Percentiles rank a stretch among this genome's conserved stretches.
phyloP scores from a whole-genome alignment of 208 protist genomes.

The Leishmania mexicana region DNA sequence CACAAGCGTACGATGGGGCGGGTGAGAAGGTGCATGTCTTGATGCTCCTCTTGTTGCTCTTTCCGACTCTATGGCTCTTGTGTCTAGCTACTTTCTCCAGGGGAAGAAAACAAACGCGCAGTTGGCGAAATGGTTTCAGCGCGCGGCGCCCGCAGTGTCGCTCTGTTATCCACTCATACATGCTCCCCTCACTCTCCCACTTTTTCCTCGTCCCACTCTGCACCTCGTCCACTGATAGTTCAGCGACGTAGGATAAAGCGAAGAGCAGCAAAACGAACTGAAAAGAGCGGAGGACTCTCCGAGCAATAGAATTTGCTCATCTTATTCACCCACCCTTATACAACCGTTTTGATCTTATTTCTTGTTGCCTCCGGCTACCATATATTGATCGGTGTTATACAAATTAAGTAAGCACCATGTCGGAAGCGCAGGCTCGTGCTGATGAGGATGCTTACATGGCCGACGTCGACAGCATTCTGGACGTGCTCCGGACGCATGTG shows the following conservation, averaged over 20 bases:
- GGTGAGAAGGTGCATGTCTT: background rate
- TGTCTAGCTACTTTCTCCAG: background rate
- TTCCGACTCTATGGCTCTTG: background rate
- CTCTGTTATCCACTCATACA: background rate
- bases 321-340: background rate
- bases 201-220: background rate
- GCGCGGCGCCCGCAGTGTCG: background rate
- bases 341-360: background rate
- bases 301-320: background rate
- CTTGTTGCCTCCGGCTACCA: background rate
- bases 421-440: constrained; percentile 13
- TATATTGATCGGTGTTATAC: background rate
- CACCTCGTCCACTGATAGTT: background rate
- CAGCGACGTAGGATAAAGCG: background rate
- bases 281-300: background rate
- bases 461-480: constrained; percentile 71
- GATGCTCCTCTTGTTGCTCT: background rate
- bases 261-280: background rate
- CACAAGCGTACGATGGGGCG: background rate
- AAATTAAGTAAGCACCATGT: constrained; percentile 8
- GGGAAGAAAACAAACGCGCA: background rate
- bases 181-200: background rate
- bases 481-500: constrained; percentile 55
- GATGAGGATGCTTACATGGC: constrained; percentile 41
- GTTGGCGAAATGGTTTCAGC: background rate